Percentiles rank a stretch among this genome's conserved stretches.
phyloP scores from a whole-genome alignment of 2,329 filamentous ascomycete species.

The Ceratocystis eucalypticola region DNA sequence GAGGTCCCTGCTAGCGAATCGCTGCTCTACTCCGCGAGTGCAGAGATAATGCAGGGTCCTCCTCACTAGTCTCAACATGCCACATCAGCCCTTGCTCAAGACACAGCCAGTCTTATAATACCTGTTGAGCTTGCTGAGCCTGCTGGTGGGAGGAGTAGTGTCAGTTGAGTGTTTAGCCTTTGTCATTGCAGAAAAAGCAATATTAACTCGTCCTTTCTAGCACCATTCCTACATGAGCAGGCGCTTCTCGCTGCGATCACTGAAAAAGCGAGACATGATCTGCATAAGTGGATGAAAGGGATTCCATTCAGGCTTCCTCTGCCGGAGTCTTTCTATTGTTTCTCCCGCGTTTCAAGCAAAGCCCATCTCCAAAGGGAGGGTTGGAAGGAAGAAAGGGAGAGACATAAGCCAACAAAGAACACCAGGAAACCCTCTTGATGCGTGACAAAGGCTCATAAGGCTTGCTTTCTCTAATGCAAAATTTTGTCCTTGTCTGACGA shows the following conservation, averaged over 20 bases:
- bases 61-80: constrained; percentile 4
- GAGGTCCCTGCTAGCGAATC: not conserved
- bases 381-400: constrained; percentile 1
- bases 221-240: not conserved
- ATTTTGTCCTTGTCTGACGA: not conserved
- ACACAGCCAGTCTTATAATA: not conserved
- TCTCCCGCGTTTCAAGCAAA: constrained; percentile 6
- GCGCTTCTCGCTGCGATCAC: not conserved
- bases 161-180: not conserved
- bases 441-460: no score
- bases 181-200: not conserved
- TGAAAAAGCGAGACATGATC: not conserved
- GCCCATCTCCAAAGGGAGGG: not conserved
- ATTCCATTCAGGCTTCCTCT: constrained; percentile 3
- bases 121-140: not conserved
- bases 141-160: not conserved
- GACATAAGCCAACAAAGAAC: not conserved
- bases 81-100: not conserved
- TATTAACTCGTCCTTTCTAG: not conserved
- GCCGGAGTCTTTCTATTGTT: not conserved
- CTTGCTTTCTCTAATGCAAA: no score
- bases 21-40: not conserved
- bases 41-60: constrained; percentile 1
- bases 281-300: not conserved
- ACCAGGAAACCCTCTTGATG: not conserved